A percentile compares a stretch with the other conserved stretches of the same genome.
phyloP scores from a whole-genome alignment of 371 early-diverging fungal species.

The Rhizomucor miehei region DNA sequence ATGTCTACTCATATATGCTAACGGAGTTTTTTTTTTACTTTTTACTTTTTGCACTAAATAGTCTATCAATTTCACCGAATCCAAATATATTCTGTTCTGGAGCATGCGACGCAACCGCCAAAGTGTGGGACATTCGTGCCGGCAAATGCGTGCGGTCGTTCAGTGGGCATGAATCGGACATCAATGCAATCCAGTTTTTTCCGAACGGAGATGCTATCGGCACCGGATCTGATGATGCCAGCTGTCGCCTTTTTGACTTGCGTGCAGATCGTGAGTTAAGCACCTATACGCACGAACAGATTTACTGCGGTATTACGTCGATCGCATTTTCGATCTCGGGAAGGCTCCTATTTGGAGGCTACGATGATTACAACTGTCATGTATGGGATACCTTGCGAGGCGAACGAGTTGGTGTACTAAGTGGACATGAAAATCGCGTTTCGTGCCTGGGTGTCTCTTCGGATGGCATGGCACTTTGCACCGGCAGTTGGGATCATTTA shows the following conservation, averaged over 20 bases:
- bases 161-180: slow-evolving; percentile 95
- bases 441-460: slow-evolving; percentile 90
- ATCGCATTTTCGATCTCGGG: slow-evolving; percentile 93
- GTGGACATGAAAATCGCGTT: slow-evolving; percentile 94
- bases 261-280: slow-evolving; percentile 94
- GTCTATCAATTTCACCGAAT: slow-evolving; percentile 66
- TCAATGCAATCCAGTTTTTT: slow-evolving; percentile 97
- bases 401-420: slow-evolving; percentile 87
- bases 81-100: slow-evolving; percentile 93
- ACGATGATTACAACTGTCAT: slow-evolving; percentile 96
- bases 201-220: slow-evolving; percentile 95
- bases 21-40: not conserved
- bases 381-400: slow-evolving; percentile 97
- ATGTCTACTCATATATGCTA: not conserved
- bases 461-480: slow-evolving; percentile 95
- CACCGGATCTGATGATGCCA: slow-evolving; percentile 95
- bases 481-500: slow-evolving; percentile 94
- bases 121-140: slow-evolving; percentile 95
- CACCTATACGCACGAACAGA: slow-evolving; percentile 92
- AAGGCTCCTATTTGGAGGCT: slow-evolving; percentile 93
- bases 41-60: not conserved
- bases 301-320: slow-evolving; percentile 94
- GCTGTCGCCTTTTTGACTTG: slow-evolving; percentile 92
- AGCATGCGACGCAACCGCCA: slow-evolving; percentile 95
- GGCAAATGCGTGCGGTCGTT: slow-evolving; percentile 94